Percentiles rank a stretch among this genome's conserved stretches.
Evolutionary conservation across 176 grass and related monocot species (phyloP).

Genomic region (Tillandsia fasciculata): DNA sequence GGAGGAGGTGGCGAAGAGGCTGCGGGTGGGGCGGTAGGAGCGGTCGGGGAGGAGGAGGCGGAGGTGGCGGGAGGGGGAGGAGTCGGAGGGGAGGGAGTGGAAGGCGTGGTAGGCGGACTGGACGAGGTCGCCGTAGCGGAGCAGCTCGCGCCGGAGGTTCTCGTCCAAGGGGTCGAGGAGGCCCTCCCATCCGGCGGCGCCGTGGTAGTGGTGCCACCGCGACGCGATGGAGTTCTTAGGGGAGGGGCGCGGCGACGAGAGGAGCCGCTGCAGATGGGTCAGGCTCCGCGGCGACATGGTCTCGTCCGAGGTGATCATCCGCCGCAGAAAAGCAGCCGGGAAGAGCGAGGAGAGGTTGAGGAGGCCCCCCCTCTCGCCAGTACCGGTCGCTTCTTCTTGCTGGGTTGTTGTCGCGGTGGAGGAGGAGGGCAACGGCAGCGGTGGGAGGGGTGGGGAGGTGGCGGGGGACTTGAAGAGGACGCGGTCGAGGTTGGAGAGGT

Average conservation of each 20-base stretch:
- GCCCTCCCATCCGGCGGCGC: conserved; percentile 41
- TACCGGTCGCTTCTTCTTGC: no score
- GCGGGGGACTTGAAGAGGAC: conserved; percentile 60
- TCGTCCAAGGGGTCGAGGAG: conserved; percentile 82
- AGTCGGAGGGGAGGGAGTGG: conserved; percentile 55
- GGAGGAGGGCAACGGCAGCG: background rate
- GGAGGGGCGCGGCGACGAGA: conserved; percentile 53
- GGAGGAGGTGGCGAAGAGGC: conserved; percentile 78
- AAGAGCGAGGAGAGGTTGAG: conserved; percentile 59
- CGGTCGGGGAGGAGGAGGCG: conserved; percentile 67
- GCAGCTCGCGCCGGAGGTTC: conserved; percentile 77
- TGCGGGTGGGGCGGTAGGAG: conserved; percentile 59
- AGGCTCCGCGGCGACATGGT: conserved; percentile 82
- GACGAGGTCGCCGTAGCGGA: conserved; percentile 79
- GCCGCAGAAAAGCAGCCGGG: conserved; percentile 35
- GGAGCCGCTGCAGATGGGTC: conserved; percentile 72
- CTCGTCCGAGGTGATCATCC: conserved; percentile 39
- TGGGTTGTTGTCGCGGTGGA: background rate
- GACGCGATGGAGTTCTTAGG: conserved; percentile 51
- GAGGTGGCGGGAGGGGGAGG: conserved; percentile 30
- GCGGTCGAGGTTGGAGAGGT: conserved; percentile 75
- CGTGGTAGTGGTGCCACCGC: conserved; percentile 59
- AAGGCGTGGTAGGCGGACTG: conserved; percentile 76
- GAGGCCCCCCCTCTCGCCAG: conserved; percentile 5
- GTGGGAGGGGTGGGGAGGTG: conserved; percentile 6